These are phyloP conservation scores for Talaromyces proteolyticus DNA, from an alignment of 495 filamentous ascomycete genomes.

Conservation along the genomic window DNA sequence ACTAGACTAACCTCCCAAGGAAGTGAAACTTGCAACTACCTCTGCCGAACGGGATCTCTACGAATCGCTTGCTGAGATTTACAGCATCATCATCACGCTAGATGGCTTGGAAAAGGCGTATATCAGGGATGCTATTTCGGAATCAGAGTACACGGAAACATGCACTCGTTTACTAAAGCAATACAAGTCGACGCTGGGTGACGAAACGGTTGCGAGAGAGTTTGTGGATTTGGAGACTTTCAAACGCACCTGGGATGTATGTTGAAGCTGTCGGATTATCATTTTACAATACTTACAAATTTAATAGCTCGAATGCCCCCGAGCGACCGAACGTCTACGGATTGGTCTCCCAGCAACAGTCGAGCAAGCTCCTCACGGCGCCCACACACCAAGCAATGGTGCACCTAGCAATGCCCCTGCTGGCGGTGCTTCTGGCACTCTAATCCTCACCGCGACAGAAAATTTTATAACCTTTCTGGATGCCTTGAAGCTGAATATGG, in stretches of 20 bases:
- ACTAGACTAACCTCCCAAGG: conserved; percentile 44
- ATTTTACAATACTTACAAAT: background rate
- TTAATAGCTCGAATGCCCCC: conserved; percentile 86
- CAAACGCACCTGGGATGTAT: conserved; percentile 84
- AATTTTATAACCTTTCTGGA: conserved; percentile 98
- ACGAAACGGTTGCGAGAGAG: conserved; percentile 74
- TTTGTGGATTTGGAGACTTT: conserved; percentile 93
- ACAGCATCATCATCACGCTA: conserved; percentile 92
- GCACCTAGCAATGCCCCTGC: conserved; percentile 25
- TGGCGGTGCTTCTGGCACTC: conserved; percentile 58
- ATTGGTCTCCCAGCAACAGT: conserved; percentile 75
- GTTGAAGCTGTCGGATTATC: conserved; percentile 17
- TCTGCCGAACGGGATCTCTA: conserved; percentile 86
- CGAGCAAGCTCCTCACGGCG: conserved; percentile 45
- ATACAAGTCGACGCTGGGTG: conserved; percentile 87
- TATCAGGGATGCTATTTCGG: conserved; percentile 89
- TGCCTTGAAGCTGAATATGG: conserved; percentile 79
- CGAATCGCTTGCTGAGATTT: conserved; percentile 94
- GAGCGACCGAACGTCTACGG: conserved; percentile 86
- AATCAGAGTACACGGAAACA: conserved; percentile 90
- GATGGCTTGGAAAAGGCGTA: conserved; percentile 96
- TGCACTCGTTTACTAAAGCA: conserved; percentile 91
- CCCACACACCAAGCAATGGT: conserved; percentile 30
- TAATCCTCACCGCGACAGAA: conserved; percentile 84
- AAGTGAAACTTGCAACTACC: conserved; percentile 85